Evolutionary conservation across 2,329 filamentous ascomycete species (phyloP).

Genomic region (Torrubiella hemipterigena): DNA sequence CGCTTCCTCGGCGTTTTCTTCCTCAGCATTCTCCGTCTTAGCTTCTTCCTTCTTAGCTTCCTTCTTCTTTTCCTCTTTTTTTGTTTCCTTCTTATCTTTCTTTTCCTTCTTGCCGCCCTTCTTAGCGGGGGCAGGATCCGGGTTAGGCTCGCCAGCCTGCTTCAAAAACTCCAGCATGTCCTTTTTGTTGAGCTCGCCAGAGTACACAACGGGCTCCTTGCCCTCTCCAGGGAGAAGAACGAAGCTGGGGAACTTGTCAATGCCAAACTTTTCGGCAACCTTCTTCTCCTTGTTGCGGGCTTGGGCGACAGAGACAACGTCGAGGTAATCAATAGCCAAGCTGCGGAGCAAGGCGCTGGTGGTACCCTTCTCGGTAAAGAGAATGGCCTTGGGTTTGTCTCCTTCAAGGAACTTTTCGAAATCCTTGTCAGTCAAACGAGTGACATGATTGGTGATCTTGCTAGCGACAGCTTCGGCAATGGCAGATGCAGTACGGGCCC

Average conservation of each 20-base stretch:
- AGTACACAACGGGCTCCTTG: conserved; percentile 58
- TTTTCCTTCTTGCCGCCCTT: conserved; percentile 27
- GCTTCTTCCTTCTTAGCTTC: conserved; percentile 12
- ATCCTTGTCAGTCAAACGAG: conserved; percentile 66
- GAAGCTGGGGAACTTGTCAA: conserved; percentile 69
- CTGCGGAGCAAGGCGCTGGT: conserved; percentile 74
- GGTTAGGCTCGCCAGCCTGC: conserved; percentile 67
- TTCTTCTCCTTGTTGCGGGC: conserved; percentile 69
- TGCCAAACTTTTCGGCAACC: conserved; percentile 60
- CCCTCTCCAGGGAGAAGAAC: conserved; percentile 64
- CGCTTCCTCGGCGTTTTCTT: conserved; percentile 22
- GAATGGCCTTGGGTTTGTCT: conserved; percentile 67
- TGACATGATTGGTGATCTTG: conserved; percentile 87
- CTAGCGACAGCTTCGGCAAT: conserved; percentile 79
- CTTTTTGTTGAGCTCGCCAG: conserved; percentile 77
- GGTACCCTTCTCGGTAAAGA: conserved; percentile 89
- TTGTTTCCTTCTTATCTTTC: conserved; percentile 23
- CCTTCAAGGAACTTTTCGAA: conserved; percentile 64
- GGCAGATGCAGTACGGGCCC: conserved; percentile 66
- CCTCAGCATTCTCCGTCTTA: conserved; percentile 25
- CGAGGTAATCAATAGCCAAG: conserved; percentile 83
- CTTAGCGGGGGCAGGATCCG: conserved; percentile 44
- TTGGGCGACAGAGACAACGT: conserved; percentile 67
- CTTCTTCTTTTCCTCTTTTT: conserved; percentile 18
- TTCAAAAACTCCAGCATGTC: conserved; percentile 73